Conservation (phyloP, 352 stramenopile species). For the Achlya hypogyna region DNA sequence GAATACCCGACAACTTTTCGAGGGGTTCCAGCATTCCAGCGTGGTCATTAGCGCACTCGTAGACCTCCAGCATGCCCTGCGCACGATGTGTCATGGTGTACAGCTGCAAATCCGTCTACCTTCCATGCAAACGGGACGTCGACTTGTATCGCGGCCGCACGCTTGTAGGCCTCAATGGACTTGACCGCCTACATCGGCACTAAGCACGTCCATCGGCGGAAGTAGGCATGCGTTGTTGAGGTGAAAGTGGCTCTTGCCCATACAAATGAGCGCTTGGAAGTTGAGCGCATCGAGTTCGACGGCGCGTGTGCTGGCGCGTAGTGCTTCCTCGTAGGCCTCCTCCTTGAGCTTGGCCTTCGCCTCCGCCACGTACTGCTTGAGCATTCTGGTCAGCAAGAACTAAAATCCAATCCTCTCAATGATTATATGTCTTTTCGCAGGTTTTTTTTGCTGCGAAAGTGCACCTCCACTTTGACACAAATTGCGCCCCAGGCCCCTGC, state of each 20-base stretch:
- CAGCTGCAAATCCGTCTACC: constrained; percentile 25
- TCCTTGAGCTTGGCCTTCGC: constrained; percentile 56
- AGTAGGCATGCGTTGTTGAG: constrained; percentile 42
- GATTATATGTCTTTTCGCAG: background rate
- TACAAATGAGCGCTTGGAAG: constrained; percentile 75
- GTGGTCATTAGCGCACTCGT: constrained; percentile 35
- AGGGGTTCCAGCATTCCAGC: constrained; percentile 58
- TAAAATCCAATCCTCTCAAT: constrained; percentile 5
- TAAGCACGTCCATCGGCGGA: background rate
- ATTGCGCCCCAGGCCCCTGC: too few species aligned
- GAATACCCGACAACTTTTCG: constrained; percentile 63
- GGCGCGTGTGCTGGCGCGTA: constrained; percentile 52
- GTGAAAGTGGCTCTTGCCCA: constrained; percentile 67
- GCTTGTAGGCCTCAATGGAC: constrained; percentile 52
- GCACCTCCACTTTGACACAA: too few species aligned
- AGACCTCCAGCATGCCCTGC: constrained; percentile 72
- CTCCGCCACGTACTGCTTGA: constrained; percentile 39
- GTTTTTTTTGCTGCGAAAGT: background rate
- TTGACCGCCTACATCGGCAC: constrained; percentile 43
- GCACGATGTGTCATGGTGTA: background rate
- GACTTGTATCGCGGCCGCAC: constrained; percentile 57
- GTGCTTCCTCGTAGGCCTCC: constrained; percentile 61
- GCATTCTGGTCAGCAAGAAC: background rate
- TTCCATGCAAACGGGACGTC: constrained; percentile 74
- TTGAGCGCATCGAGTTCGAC: constrained; percentile 71